A percentile compares a stretch with the other conserved stretches of the same genome.
Evolutionary conservation across 2,329 filamentous ascomycete genomes (phyloP).

Genomic region (Stagonosporopsis rhizophila): DNA sequence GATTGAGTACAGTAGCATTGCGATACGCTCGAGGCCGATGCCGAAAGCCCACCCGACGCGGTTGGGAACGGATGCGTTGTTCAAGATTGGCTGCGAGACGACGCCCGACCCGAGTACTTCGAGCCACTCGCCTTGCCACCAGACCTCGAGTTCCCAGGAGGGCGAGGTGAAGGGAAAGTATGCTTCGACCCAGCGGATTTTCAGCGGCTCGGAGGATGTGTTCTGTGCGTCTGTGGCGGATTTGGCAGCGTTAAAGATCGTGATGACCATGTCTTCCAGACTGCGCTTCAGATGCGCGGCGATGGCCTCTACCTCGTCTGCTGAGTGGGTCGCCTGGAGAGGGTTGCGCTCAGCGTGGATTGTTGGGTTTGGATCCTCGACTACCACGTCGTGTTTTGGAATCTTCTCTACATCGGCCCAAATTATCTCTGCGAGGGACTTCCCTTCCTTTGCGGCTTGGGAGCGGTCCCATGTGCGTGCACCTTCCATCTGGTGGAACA

Average conservation of each 20-base stretch:
- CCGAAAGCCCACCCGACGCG: conserved; percentile 96
- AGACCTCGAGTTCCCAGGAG: conserved; percentile 95
- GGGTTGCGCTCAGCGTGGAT: conserved; percentile 82
- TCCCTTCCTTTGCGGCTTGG: conserved; percentile 56
- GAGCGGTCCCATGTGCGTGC: conserved; percentile 85
- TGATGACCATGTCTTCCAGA: conserved; percentile 86
- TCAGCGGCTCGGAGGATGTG: conserved; percentile 69
- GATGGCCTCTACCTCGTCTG: conserved; percentile 81
- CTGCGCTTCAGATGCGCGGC: conserved; percentile 86
- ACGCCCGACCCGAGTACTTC: conserved; percentile 95
- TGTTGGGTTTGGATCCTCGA: conserved; percentile 84
- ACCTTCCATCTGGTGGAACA: conserved; percentile 99
- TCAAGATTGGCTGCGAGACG: conserved; percentile 80
- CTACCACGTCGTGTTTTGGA: conserved; percentile 75
- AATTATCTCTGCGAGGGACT: conserved; percentile 67
- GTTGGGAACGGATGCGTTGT: conserved; percentile 75
- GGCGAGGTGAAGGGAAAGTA: conserved; percentile 98
- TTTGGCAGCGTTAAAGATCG: conserved; percentile 83
- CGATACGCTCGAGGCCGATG: conserved; percentile 89
- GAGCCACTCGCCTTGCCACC: conserved; percentile 93
- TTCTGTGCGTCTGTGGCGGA: conserved; percentile 57
- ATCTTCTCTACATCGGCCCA: conserved; percentile 73
- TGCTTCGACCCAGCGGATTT: conserved; percentile 92
- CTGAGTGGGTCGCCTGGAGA: conserved; percentile 76
- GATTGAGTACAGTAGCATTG: conserved; percentile 96